Evolutionary conservation across 1,284 basidiomycete genomes (phyloP).

Genomic region (Taiwanofungus camphoratus): DNA sequence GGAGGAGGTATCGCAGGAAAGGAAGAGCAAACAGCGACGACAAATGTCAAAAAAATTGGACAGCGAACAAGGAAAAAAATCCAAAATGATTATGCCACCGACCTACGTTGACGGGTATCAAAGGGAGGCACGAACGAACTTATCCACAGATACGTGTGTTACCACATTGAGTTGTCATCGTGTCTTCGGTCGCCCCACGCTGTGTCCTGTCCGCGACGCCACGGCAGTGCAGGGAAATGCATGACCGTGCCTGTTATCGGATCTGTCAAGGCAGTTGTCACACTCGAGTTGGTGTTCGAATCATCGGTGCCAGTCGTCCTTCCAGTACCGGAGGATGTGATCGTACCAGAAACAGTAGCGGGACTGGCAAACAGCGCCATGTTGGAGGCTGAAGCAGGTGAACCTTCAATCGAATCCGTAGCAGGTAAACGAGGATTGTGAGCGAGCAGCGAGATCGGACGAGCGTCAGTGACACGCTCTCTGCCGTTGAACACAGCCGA

Average conservation of each 20-base stretch:
- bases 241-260: slow-evolving; percentile 29
- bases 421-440: slow-evolving; percentile 8
- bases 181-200: slow-evolving; percentile 10
- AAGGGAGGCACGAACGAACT: background rate
- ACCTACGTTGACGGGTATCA: background rate
- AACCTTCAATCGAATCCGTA: slow-evolving; percentile 7
- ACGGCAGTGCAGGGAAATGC: slow-evolving; percentile 28
- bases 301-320: slow-evolving; percentile 21
- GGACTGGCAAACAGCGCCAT: slow-evolving; percentile 7
- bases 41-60: background rate
- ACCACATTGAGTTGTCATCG: slow-evolving; percentile 18
- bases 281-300: slow-evolving; percentile 26
- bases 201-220: slow-evolving; percentile 14
- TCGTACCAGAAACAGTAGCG: slow-evolving; percentile 17
- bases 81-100: background rate
- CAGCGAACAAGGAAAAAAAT: background rate
- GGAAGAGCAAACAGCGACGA: background rate
- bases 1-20: background rate
- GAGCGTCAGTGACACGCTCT: slow-evolving; percentile 10
- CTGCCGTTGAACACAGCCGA: slow-evolving; percentile 25
- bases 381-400: slow-evolving; percentile 9
- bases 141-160: background rate
- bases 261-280: slow-evolving; percentile 31
- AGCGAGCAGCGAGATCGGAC: slow-evolving; percentile 10
- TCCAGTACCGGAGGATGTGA: slow-evolving; percentile 22